Evolutionary conservation across 495 filamentous ascomycete species (phyloP), one percentile per base, ranked within the genome.

Genomic region (Penicillium turbatum): DNA sequence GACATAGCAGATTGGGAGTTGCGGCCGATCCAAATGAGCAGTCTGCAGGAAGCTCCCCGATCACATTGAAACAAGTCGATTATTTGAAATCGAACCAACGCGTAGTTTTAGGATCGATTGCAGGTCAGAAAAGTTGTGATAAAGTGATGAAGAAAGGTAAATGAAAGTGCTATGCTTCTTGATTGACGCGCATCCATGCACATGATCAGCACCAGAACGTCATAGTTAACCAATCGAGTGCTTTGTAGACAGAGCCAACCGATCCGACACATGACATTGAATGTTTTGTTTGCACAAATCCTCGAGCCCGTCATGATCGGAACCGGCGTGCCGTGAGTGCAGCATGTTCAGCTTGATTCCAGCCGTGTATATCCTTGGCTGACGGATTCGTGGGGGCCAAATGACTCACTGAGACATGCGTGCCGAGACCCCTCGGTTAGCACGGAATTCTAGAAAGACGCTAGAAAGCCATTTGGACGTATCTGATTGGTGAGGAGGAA

Each of bases 381-480:
- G 10, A 49, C 15, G 1, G 26, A 38, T n/a, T 21, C 7, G n/a
- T 17, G 31, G 35, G 34, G 32, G 21, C 21, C 35, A 49, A 13
- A n/a, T 17, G 24, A 39, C 35, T 45, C 16, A 17, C 24, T 39
- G 8, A 39, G 10, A 9, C 35, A 37, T 24, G 5, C 13, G n/a
- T 37, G 15, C 16, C 43, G 43, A n/a, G 32, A 38, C 10, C n/a
- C n/a, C 19, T 30, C 35, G 47, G 47, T 39, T 49, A 38, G 47
- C 8, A 39, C 47, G 47, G 35, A 19, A 26, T 49, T 49, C 47
- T 49, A 29, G 47, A 49, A 49, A 13, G 47, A 6, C 47, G 47
- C 47, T 49, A 49, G 47, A 49, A 49, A 24, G 34, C 2, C 6
- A 31, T 3, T 19, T 24, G 16, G 2, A 32, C 2, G 0, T 5